Evolutionary conservation across 164 flowering plant genomes (phyloP).

Genomic region (Annona cherimola): DNA sequence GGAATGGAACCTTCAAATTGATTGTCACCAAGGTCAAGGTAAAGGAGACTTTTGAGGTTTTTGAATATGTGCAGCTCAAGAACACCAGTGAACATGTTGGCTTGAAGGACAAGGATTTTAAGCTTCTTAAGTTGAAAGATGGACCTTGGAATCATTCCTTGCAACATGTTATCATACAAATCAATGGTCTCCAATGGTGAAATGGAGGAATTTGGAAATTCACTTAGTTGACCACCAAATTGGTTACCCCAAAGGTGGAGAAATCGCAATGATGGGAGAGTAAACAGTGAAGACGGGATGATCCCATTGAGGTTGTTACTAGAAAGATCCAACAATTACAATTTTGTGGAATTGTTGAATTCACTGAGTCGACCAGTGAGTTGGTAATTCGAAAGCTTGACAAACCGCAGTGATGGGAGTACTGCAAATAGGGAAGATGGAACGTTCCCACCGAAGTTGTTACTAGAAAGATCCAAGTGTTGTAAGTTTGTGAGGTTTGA

Average conservation of each 20-base stretch:
- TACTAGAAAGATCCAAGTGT: no score
- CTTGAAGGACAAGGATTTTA: neutral
- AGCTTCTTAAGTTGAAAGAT: neutral
- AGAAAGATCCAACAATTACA: constrained; percentile 20
- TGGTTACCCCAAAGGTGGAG: constrained; percentile 25
- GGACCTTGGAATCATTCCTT: neutral
- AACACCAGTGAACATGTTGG: neutral
- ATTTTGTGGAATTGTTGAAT: no score
- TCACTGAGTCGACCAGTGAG: no score
- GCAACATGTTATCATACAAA: neutral
- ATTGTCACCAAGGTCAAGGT: no score
- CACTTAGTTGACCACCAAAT: constrained; percentile 16
- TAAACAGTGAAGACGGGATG: constrained; percentile 34
- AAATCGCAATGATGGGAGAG: constrained; percentile 24
- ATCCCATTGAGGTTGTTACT: constrained; percentile 33
- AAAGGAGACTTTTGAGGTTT: no score
- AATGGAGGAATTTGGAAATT: neutral
- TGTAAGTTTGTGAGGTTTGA: no score
- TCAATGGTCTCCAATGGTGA: neutral
- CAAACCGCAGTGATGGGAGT: no score
- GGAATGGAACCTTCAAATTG: no score
- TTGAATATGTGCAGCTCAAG: neutral
- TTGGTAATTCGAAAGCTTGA: no score
- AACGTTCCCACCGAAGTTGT: no score
- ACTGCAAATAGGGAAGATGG: no score